phyloP scores from a whole-genome alignment of 2,329 filamentous ascomycete species.

The Calonectria hongkongensis region DNA sequence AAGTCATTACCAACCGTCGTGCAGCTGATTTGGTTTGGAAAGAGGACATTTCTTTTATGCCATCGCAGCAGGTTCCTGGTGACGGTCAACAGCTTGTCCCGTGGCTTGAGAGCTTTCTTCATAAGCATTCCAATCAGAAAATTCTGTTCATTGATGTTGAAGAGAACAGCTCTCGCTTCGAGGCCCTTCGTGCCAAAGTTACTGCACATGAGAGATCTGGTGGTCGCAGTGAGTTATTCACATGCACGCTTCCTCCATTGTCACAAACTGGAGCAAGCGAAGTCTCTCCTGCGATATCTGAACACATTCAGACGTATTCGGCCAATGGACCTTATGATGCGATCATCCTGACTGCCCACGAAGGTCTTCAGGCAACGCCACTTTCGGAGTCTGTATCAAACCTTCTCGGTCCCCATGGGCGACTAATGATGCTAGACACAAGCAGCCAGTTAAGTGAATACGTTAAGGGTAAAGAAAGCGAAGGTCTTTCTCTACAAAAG shows the following conservation, averaged over 20 bases:
- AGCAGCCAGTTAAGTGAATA: background rate
- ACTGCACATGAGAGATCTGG: background rate
- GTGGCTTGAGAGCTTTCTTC: background rate
- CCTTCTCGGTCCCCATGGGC: background rate
- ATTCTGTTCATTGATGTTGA: background rate
- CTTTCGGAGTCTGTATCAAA: background rate
- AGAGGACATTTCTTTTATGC: conserved; percentile 9
- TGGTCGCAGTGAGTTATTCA: background rate
- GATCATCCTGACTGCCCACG: background rate
- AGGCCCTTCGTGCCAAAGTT: background rate
- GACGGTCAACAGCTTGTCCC: background rate
- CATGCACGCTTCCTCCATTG: background rate
- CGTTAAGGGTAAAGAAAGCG: background rate
- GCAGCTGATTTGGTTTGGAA: conserved; percentile 2
- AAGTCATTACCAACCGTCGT: background rate
- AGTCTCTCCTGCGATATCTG: background rate
- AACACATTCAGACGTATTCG: background rate
- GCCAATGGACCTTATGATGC: background rate
- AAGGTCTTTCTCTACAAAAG: background rate
- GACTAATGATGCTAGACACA: background rate
- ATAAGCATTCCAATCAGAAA: background rate
- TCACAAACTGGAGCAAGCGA: background rate
- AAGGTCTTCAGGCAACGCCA: background rate
- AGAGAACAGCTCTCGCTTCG: background rate
- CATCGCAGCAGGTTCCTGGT: too few relatives aligned